Evolutionary conservation across 2,329 filamentous ascomycete genomes (phyloP).

Genomic region (Chrysosporium queenslandicum): DNA sequence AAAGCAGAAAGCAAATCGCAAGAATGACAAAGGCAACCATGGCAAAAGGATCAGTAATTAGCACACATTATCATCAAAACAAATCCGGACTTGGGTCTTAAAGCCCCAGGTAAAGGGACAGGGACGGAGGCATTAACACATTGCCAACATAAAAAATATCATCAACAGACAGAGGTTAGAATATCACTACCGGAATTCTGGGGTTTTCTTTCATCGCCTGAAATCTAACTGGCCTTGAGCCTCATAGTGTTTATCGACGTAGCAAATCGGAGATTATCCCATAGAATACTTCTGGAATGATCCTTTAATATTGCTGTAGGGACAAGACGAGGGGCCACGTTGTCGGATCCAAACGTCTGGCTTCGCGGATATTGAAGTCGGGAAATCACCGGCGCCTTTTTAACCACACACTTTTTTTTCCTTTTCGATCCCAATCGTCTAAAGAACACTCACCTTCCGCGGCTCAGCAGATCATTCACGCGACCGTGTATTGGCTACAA

Average conservation of each 20-base stretch:
- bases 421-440: neutral
- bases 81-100: neutral
- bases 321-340: neutral
- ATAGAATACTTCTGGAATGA: neutral
- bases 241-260: neutral
- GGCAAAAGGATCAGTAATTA: neutral
- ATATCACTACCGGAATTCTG: neutral
- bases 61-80: slow-evolving; percentile 4
- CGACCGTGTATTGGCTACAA: neutral
- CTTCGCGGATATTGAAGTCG: no score
- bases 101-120: neutral
- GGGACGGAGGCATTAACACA: neutral
- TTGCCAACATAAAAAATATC: slow-evolving; percentile 3
- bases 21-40: neutral
- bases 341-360: no score
- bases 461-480: neutral
- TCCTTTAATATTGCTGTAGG: neutral
- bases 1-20: neutral
- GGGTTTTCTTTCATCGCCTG: neutral
- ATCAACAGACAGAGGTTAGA: neutral
- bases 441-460: neutral
- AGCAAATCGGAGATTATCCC: neutral
- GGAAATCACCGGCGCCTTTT: neutral
- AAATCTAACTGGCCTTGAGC: neutral
- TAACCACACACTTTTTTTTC: neutral